Conservation (phyloP, 2,329 filamentous ascomycete species). For the Gnomoniopsis sp. region DNA sequence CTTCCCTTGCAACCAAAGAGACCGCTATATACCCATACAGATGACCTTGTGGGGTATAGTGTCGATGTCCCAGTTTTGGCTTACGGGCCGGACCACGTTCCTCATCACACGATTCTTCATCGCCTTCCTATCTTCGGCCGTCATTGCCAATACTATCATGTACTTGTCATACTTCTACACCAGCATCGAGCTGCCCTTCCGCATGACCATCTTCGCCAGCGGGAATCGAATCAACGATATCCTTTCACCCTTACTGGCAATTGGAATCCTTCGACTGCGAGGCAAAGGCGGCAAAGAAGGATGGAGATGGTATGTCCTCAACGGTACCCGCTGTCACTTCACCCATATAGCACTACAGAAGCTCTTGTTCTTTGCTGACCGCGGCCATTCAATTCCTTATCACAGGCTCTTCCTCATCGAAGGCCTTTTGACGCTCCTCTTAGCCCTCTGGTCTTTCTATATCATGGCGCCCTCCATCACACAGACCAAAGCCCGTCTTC, state of each 20-base stretch:
- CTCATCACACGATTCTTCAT: conserved; percentile 29
- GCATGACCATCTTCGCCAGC: conserved; percentile 32
- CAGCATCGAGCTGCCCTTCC: conserved; percentile 28
- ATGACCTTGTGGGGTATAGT: conserved; percentile 33
- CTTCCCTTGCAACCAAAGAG: neutral
- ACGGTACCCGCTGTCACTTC: neutral
- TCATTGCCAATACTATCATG: conserved; percentile 32
- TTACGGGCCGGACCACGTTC: conserved; percentile 27
- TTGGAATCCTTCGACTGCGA: conserved; percentile 31
- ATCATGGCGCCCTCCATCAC: conserved; percentile 42
- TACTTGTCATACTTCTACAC: conserved; percentile 35
- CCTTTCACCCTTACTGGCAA: conserved; percentile 31
- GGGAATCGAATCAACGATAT: conserved; percentile 29
- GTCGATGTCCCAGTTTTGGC: conserved; percentile 28
- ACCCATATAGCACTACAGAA: neutral
- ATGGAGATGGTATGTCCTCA: conserved; percentile 32
- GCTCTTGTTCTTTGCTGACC: too few species aligned
- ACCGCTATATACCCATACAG: conserved; percentile 28
- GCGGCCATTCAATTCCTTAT: neutral
- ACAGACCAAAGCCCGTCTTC: conserved; percentile 42
- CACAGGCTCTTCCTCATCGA: conserved; percentile 47
- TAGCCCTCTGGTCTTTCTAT: conserved; percentile 42
- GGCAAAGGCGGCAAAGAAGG: conserved; percentile 29
- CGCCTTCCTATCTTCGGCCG: conserved; percentile 33
- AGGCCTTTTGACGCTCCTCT: conserved; percentile 40